Evolutionary conservation across 192 early-diverging fungal species (phyloP), one percentile per base, ranked within the genome.

Genomic region (Coemansia sp.): DNA sequence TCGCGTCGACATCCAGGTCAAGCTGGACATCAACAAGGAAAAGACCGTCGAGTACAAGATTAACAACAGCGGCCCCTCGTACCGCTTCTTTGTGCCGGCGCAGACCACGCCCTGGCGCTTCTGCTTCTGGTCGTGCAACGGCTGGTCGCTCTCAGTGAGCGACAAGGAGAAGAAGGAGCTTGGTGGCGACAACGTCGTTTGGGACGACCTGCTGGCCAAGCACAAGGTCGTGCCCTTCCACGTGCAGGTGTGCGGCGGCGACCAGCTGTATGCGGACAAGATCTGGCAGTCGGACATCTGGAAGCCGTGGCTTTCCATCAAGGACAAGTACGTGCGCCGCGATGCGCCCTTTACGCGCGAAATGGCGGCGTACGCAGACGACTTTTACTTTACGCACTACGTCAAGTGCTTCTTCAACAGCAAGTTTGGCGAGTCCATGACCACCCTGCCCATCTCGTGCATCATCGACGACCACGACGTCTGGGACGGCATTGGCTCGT

Each of bases 381-480:
- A 82, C 50, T 92, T 85, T 72, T 90, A 88, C 78, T 92, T 90
- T 62, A 79, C 84, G 39, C 77, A 84, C 60, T 92, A 90, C 57
- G 70, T 72, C 11, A 72, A 82, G 63, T 83, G 85, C 74, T 92
- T 89, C 70, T 78, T 72, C 27, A 62, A 63, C 25, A 72, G 77
- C 54, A 74, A 81, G 42, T 83, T 88, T 60, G 74, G 84, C 46
- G 86, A 89, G 53, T 87, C 91, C 2, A 82, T 91, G 62, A 85
- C 90, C 11, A 74, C 84, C 0, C 84, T 93, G n/a, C 91, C 91
- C 35, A 87, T 90, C 20, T 77, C 86, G 32, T 87, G 88, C 62
- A 88, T 87, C 56, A 84, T 89, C 82, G 93, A 94, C 67, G 93
- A 94, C 73, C 93, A 94, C 71, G 90, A 94, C 65, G 84, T 92